Conservation (phyloP, 306 rosid species). For the Casuarina glauca region DNA sequence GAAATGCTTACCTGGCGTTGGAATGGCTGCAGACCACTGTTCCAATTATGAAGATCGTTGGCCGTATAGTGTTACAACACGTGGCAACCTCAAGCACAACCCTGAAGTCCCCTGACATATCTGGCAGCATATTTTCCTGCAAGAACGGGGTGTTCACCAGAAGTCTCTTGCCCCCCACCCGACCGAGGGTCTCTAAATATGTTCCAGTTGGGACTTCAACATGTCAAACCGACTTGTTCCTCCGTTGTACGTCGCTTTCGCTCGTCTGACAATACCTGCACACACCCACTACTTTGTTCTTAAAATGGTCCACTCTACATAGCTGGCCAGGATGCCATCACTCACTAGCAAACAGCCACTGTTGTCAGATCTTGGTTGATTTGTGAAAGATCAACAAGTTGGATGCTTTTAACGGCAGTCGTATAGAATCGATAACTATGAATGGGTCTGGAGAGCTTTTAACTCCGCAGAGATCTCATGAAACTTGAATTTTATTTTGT, state of each 20-base stretch:
- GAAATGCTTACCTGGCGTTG: constrained; percentile 66
- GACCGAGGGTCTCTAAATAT: constrained; percentile 90
- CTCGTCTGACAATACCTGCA: constrained; percentile 90
- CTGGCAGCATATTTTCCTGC: constrained; percentile 71
- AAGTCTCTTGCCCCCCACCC: constrained; percentile 96
- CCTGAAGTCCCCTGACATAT: constrained; percentile 83
- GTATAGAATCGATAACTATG: too few relatives aligned
- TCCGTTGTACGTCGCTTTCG: constrained; percentile 93
- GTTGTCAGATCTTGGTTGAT: too few relatives aligned
- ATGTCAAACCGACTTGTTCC: constrained; percentile 77
- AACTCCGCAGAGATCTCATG: too few relatives aligned
- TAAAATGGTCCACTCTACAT: neutral
- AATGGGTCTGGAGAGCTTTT: too few relatives aligned
- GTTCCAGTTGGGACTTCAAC: constrained; percentile 94
- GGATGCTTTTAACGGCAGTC: too few relatives aligned
- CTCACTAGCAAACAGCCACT: neutral
- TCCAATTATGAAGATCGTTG: constrained; percentile 94
- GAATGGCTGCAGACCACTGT: constrained; percentile 76
- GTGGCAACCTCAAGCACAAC: constrained; percentile 84
- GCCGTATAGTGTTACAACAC: constrained; percentile 93
- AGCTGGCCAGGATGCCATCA: neutral
- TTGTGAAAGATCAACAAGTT: too few relatives aligned
- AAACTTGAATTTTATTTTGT: neutral
- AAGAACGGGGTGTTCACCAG: constrained; percentile 78
- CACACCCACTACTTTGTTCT: neutral